Evolutionary conservation across 2,329 filamentous ascomycete species (phyloP).

Genomic region (Dothideomycetidae sp.): DNA sequence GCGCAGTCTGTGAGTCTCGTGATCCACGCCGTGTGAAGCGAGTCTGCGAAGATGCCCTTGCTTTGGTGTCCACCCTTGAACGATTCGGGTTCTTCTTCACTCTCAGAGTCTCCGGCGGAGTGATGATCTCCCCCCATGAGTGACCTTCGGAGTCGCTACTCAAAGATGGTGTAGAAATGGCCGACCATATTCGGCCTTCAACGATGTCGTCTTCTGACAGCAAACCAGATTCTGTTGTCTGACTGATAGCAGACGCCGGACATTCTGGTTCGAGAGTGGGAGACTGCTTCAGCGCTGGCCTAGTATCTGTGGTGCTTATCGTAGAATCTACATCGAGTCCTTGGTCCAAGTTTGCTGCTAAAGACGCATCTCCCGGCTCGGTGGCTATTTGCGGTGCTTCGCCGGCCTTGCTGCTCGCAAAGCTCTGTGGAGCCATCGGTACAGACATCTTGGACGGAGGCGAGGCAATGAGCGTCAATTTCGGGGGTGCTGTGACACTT

Average conservation of each 20-base stretch:
- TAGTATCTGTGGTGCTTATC: not conserved
- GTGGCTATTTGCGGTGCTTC: not conserved
- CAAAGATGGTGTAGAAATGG: conserved; percentile 31
- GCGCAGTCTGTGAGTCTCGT: conserved; percentile 7
- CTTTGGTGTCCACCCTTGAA: conserved; percentile 6
- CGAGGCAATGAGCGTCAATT: conserved; percentile 31
- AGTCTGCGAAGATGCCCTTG: not conserved
- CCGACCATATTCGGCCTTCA: conserved; percentile 4
- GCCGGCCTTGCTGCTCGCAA: no score
- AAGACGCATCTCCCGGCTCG: not conserved
- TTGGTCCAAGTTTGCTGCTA: not conserved
- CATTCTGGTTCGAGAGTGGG: conserved; percentile 5
- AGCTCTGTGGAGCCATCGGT: conserved; percentile 1
- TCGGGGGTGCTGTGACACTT: conserved; percentile 26
- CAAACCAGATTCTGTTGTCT: conserved; percentile 3
- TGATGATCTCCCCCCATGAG: conserved; percentile 28
- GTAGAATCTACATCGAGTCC: not conserved
- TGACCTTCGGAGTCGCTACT: conserved; percentile 29
- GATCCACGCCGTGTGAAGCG: not conserved
- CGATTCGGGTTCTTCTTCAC: conserved; percentile 23
- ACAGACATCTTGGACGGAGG: conserved; percentile 23
- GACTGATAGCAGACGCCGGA: conserved; percentile 15
- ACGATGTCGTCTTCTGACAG: conserved; percentile 8
- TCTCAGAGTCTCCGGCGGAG: conserved; percentile 25
- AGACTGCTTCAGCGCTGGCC: not conserved